Base-by-base conservation (phyloP, 495 filamentous ascomycete species). In the Baudoinia panamericana region DNA sequence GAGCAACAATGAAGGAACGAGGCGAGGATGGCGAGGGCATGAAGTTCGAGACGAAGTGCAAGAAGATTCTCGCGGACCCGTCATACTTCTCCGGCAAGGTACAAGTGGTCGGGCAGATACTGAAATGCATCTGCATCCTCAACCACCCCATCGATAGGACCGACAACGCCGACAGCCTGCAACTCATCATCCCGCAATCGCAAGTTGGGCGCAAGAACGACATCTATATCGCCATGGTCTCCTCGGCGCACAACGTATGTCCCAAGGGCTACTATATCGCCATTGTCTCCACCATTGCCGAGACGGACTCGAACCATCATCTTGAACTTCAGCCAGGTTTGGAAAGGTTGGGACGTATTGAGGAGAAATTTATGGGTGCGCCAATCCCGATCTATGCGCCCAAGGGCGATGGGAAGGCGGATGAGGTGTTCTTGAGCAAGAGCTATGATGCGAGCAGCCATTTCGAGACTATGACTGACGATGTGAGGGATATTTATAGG, bases 241-340 rank as follows among this genome's bases (percentile, higher is more conserved):
- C 86, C 6, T 82, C 85, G 20, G 83, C 88, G 7, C 92, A 96
- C 69, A 96, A 93, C 57, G 92, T 96, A 52, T 96, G 92, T 67
- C 90, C 92, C 40, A 93, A 93, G 71, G 90, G 87, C 29, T 96
- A 95, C 72, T 96, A 93, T 67, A 85, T 99, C 51, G 92, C 90
- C 45, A 95, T 94, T 51, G 86, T 99, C 38, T 93, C 84, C 35
- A 99, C 92, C 43, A 93, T 99, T 50, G 84, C 93, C 51, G 90
- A 99, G 69, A 78, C 76, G 28, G 66, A 75, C 46, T 76, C 80
- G 45, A 96, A 99, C 69, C 87, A 92, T 64, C 92, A 96, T 60
- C 61, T 93, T 19, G 90, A 99, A 65, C 77, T 99, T 3, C 80
- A 87, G 59, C 78, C 87, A 17, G 90, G 90, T 42, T 81, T 99